A percentile compares a stretch with the other conserved stretches of the same genome.
phyloP scores from a whole-genome alignment of 768 basidiomycete species.

The Tulasnella sp. region DNA sequence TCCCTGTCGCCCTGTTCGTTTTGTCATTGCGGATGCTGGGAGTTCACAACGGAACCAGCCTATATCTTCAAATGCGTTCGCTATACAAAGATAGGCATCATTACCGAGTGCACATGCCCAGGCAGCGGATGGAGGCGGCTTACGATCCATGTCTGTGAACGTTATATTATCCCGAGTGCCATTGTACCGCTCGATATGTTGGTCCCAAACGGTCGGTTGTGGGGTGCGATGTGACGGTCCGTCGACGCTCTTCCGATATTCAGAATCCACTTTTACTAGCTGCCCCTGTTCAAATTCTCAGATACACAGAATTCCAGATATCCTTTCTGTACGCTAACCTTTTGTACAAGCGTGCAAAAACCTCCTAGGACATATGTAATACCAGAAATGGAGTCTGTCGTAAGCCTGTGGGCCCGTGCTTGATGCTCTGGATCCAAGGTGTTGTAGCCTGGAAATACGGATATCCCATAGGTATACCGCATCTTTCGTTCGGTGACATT shows the following conservation, averaged over 20 bases:
- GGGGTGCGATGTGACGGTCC: neutral
- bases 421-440: neutral
- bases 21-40: conserved; percentile 4
- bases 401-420: neutral
- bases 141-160: conserved; percentile 20
- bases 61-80: neutral
- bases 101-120: neutral
- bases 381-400: neutral
- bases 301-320: neutral
- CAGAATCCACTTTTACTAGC: neutral
- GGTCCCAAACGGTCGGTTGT: neutral
- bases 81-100: neutral
- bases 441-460: conserved; percentile 55
- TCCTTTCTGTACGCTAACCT: neutral
- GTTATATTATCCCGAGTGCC: neutral
- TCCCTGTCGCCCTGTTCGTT: neutral
- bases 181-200: neutral
- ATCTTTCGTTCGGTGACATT: conserved; percentile 81
- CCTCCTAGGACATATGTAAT: neutral
- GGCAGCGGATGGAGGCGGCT: neutral
- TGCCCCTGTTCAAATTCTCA: neutral
- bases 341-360: neutral
- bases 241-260: neutral
- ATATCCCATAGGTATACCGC: conserved; percentile 82
- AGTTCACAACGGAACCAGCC: neutral